Conservation (phyloP, 2,329 filamentous ascomycete species). For the Ophiostoma ulmi region DNA sequence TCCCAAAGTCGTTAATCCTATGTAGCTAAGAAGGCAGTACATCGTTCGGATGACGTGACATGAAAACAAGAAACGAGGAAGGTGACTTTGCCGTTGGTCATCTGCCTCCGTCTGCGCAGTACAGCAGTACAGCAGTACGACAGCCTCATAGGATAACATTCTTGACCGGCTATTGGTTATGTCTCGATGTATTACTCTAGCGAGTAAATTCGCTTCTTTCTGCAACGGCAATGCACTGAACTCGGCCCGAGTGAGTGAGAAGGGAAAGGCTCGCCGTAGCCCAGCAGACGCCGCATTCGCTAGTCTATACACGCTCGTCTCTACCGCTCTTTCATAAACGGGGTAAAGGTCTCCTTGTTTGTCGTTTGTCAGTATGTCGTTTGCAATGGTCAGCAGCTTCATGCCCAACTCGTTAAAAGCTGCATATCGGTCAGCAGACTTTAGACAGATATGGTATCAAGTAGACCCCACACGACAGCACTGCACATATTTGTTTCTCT, state of each 20-base stretch:
- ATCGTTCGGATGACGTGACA: background rate
- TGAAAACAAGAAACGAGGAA: too few species aligned
- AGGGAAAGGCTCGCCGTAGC: background rate
- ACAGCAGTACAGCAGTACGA: too few species aligned
- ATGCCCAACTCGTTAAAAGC: too few species aligned
- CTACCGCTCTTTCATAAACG: background rate
- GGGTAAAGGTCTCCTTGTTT: background rate
- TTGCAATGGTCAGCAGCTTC: background rate
- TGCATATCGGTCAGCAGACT: too few species aligned
- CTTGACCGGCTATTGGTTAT: too few species aligned
- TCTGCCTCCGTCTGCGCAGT: background rate
- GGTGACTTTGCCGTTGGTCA: too few species aligned
- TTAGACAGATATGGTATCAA: too few species aligned
- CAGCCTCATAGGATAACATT: too few species aligned
- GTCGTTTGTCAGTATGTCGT: background rate
- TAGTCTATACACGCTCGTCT: background rate
- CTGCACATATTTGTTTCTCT: too few species aligned
- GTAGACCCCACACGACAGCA: too few species aligned
- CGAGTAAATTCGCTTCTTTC: background rate
- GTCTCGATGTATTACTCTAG: background rate
- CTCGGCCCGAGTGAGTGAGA: slow-evolving; percentile 1
- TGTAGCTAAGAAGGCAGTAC: background rate
- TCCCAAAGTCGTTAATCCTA: too few species aligned
- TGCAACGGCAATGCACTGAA: background rate
- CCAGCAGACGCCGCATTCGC: background rate